Base-by-base conservation (phyloP, 495 filamentous ascomycete species). In the Xylaria bambusicola region DNA sequence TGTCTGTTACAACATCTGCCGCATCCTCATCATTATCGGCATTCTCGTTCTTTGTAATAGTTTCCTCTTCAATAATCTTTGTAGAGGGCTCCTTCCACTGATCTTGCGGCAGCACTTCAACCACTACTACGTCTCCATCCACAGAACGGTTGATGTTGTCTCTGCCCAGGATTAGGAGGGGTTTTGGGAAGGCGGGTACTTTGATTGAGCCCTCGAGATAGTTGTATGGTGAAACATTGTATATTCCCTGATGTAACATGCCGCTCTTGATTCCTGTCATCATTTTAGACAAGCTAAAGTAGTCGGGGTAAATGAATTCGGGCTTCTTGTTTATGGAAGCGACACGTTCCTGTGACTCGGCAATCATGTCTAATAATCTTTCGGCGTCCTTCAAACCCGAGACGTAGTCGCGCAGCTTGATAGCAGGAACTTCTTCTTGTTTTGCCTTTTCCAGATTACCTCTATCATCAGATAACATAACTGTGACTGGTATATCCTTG, bases 51-150 rank as follows among this genome's bases (percentile, higher is more conserved):
- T 89, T 92, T 35, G 91, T 95, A 38, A 98, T 77, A 3, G 88
- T 84, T 64, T 98, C 93, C 72, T 98, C 93, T 62, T 98, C 94
- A 29, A 98, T 87, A 56, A 97, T 91, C 70, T 96, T 95, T 4
- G 91, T 91, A 2, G 93, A 96, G 0, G 94, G 93, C 24, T 86
- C 86, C 66, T 97, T 98, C 94, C 94, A 98, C 69, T 97, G 94
- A 53, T 95, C 89, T 69, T 91, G 89, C 0, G 95, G 92, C 2
- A 98, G 75, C 0, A 98, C 82, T 72, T 98, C 92, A 17, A 98
- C 87, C 12, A 97, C 92, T 29, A 97, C 92, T 18, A 89, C 71
- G 75, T 98, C 95, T 41, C 93, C 94, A 26, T 92, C 86, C 23
- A 98, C 88, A 18, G 93, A 84, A 61, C 94, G 84, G 74, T 98